These are phyloP conservation scores for Pancytospora epiphaga DNA, from an alignment of 371 early-diverging fungal genomes.

Conservation along the genomic window DNA sequence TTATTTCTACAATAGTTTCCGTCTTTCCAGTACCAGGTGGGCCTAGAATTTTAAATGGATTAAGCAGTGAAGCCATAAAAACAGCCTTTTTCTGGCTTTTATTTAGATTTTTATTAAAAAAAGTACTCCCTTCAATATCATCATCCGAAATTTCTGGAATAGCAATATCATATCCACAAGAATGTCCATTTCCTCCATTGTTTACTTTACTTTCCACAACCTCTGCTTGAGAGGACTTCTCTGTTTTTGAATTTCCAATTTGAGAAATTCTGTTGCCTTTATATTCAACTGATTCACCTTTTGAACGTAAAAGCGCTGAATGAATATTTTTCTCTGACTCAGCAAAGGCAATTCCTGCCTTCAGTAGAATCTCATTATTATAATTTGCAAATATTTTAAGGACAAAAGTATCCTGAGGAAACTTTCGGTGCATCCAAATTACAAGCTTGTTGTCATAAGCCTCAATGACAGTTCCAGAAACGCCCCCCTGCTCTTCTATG, in stretches of 20 bases:
- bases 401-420: background rate
- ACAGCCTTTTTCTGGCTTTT: background rate
- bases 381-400: background rate
- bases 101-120: background rate
- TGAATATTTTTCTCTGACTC: background rate
- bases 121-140: background rate
- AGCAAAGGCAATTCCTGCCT: background rate
- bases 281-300: too few species aligned
- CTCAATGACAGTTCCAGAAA: background rate
- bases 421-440: background rate
- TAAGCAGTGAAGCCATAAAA: background rate
- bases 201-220: background rate
- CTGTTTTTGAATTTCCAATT: too few species aligned
- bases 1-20: slow-evolving; percentile 45
- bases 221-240: background rate
- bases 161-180: background rate
- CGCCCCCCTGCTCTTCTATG: background rate
- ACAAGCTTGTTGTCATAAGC: background rate
- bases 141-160: background rate
- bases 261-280: too few species aligned
- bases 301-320: too few species aligned
- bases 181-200: background rate
- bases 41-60: slow-evolving; percentile 74
- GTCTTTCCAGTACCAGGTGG: slow-evolving; percentile 81
- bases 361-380: slow-evolving; percentile 3